Evolutionary conservation across 805 yeast species (phyloP).

Genomic region (Myxozyma monticola): DNA sequence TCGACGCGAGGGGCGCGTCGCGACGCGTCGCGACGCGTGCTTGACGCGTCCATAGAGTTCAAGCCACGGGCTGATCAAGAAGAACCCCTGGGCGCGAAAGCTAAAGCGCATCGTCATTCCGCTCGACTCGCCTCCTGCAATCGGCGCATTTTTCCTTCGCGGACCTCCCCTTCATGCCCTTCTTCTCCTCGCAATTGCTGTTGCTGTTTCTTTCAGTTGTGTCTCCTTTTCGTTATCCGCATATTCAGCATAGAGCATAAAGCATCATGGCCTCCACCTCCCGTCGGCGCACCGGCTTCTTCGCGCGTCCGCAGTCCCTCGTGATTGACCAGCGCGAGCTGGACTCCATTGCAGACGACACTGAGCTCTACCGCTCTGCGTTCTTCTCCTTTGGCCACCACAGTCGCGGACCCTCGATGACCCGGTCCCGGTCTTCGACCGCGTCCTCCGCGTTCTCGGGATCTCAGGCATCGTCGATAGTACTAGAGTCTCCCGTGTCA

Average conservation of each 20-base stretch:
- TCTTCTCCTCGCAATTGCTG: background rate
- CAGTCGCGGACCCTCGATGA: background rate
- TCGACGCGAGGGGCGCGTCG: too few species aligned
- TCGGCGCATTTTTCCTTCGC: conserved; percentile 8
- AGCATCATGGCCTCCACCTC: conserved; percentile 3
- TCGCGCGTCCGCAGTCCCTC: conserved; percentile 23
- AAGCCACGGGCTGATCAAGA: too few species aligned
- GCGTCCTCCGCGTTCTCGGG: conserved; percentile 5
- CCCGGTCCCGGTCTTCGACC: background rate
- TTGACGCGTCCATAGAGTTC: too few species aligned
- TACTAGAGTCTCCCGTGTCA: too few species aligned
- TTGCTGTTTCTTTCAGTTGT: background rate
- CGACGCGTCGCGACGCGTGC: too few species aligned
- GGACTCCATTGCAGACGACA: background rate
- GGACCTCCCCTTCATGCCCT: background rate
- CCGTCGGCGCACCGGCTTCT: conserved; percentile 16
- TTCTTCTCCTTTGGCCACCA: background rate
- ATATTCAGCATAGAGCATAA: background rate
- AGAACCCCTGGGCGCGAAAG: too few species aligned
- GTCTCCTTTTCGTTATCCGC: background rate
- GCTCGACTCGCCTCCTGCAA: too few species aligned
- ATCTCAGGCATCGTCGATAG: background rate
- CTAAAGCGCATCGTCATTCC: too few species aligned
- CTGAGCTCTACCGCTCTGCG: background rate
- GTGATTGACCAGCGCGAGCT: conserved; percentile 10